A percentile compares a stretch with the other conserved stretches of the same genome.
phyloP scores from a whole-genome alignment of 1,284 basidiomycete species.

The Apiotrichum domesticum region DNA sequence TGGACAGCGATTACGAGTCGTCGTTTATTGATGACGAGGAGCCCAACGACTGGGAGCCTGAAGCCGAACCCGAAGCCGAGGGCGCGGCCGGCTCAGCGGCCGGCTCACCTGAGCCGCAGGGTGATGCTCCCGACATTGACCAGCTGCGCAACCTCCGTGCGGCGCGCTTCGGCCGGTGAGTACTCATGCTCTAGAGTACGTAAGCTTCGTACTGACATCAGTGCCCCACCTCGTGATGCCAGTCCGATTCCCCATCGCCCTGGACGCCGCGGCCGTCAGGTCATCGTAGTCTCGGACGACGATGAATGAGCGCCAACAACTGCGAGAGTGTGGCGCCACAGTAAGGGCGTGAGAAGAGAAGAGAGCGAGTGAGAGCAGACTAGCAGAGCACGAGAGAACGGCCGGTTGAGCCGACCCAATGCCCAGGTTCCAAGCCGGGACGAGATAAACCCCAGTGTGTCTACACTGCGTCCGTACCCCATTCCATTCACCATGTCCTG shows the following conservation, averaged over 20 bases:
- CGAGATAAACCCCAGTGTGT: background rate
- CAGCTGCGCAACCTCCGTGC: slow-evolving; percentile 15
- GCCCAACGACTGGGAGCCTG: background rate
- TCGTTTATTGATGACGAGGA: slow-evolving; percentile 18
- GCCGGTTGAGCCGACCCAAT: too few relatives aligned
- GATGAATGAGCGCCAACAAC: too few relatives aligned
- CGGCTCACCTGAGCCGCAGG: slow-evolving; percentile 16
- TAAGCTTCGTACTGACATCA: background rate
- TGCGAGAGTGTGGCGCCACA: too few relatives aligned
- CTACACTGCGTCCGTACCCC: background rate
- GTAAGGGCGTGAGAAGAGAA: too few relatives aligned
- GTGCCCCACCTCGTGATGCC: background rate
- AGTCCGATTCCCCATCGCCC: too few relatives aligned
- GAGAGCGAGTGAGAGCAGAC: too few relatives aligned
- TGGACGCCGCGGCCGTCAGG: background rate
- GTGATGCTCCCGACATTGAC: slow-evolving; percentile 16
- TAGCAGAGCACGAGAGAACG: too few relatives aligned
- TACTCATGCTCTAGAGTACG: background rate
- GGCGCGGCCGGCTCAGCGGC: background rate
- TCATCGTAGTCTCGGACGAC: too few relatives aligned
- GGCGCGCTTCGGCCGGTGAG: slow-evolving; percentile 3
- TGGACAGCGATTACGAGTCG: slow-evolving; percentile 15
- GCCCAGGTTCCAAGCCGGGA: too few relatives aligned
- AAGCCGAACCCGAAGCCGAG: slow-evolving; percentile 2
- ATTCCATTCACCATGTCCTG: background rate